These are phyloP conservation scores for Xylariaceae sp. DNA, from an alignment of 2,329 filamentous ascomycete species.

Conservation along the genomic window DNA sequence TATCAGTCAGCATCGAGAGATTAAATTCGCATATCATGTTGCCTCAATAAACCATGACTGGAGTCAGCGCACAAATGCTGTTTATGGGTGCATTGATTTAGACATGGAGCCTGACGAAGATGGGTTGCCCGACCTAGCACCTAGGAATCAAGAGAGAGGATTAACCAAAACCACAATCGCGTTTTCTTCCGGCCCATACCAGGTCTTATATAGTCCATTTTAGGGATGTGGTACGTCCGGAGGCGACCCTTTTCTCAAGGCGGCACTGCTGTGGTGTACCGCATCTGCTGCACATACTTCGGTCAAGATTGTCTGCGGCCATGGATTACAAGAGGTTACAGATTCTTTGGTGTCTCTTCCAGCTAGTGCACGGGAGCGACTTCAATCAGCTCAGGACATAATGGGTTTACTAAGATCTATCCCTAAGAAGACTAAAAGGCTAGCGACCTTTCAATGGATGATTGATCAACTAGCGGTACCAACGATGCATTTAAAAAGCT, in stretches of 20 bases:
- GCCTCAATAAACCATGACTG: neutral
- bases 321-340: neutral
- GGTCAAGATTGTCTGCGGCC: conserved; percentile 12
- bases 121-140: conserved; percentile 4
- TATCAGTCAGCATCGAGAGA: conserved; percentile 7
- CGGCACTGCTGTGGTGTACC: conserved; percentile 13
- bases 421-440: conserved; percentile 2
- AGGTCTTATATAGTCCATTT: conserved; percentile 9
- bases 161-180: conserved; percentile 12
- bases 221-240: conserved; percentile 21
- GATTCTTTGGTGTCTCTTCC: neutral
- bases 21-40: neutral
- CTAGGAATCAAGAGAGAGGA: neutral
- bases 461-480: neutral
- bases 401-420: conserved; percentile 6
- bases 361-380: neutral
- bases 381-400: neutral
- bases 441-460: conserved; percentile 9
- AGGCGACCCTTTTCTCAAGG: conserved; percentile 18
- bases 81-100: conserved; percentile 19
- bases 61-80: conserved; percentile 12
- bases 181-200: conserved; percentile 12
- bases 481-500: neutral
- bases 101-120: conserved; percentile 1
- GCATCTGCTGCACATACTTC: neutral